Conservation (phyloP, 768 basidiomycete genomes). For the Rhodotorula kratochvilovae region DNA sequence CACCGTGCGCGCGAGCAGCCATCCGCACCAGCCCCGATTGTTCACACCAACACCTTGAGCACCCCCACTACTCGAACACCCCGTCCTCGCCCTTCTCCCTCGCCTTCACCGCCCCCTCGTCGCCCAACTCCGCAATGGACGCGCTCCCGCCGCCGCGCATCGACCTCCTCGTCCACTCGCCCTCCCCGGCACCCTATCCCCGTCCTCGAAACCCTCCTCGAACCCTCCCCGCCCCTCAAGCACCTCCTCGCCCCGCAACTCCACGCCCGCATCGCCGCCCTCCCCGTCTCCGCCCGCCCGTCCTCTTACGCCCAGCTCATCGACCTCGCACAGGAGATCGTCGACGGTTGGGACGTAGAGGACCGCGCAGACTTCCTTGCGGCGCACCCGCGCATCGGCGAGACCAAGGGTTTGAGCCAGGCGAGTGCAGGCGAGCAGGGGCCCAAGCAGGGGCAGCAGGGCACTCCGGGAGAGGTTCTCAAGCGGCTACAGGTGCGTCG, state of each 20-base stretch:
- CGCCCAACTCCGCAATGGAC: slow-evolving; percentile 1
- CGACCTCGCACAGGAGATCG: slow-evolving; percentile 39
- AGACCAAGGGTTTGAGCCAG: slow-evolving; percentile 42
- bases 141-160: slow-evolving; percentile 31
- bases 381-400: slow-evolving; percentile 51
- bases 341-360: slow-evolving; percentile 41
- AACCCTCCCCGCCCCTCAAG: slow-evolving; percentile 46
- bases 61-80: no score
- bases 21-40: no score
- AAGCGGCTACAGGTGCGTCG: slow-evolving; percentile 41
- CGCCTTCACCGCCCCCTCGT: not conserved
- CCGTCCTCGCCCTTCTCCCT: not conserved
- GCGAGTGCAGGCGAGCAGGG: slow-evolving; percentile 49
- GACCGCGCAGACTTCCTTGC: slow-evolving; percentile 47
- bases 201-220: slow-evolving; percentile 46
- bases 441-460: slow-evolving; percentile 19
- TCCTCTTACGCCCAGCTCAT: slow-evolving; percentile 40
- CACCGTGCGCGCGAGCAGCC: no score
- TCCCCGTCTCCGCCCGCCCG: slow-evolving; percentile 12
- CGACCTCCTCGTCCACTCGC: slow-evolving; percentile 32
- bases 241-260: slow-evolving; percentile 46
- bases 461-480: slow-evolving; percentile 45
- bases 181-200: slow-evolving; percentile 8
- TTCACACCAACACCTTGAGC: no score
- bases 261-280: slow-evolving; percentile 22